These are phyloP conservation scores for Pterocarpus santalinus DNA, from an alignment of 306 rosid species.

Conservation along the genomic window DNA sequence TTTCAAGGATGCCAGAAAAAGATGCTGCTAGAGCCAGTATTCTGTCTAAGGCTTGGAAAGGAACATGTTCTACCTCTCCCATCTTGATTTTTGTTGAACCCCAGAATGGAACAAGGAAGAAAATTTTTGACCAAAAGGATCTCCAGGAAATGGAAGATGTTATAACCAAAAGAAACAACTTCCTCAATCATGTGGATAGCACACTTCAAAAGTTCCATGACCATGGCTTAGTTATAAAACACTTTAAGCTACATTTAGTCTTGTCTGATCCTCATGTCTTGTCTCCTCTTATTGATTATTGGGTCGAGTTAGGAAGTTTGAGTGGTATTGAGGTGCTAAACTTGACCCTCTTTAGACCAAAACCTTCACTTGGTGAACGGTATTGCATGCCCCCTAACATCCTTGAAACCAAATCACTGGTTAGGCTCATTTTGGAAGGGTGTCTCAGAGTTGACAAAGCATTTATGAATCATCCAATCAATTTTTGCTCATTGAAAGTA, in stretches of 20 bases:
- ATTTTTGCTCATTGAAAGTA: neutral
- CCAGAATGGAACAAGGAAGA: neutral
- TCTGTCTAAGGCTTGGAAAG: slow-evolving; percentile 19
- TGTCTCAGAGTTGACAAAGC: neutral
- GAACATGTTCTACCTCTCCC: neutral
- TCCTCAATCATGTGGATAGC: neutral
- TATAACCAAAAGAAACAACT: neutral
- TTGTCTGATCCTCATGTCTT: neutral
- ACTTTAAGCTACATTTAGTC: neutral
- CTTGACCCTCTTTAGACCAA: neutral
- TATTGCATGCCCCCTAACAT: neutral
- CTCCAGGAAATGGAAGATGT: neutral
- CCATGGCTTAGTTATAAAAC: neutral
- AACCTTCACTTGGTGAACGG: neutral
- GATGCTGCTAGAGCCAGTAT: neutral
- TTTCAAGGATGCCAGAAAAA: slow-evolving; percentile 28
- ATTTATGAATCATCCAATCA: neutral
- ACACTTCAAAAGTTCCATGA: neutral
- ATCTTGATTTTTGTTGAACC: neutral
- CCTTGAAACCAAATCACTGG: neutral
- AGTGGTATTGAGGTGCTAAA: neutral
- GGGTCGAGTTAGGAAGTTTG: neutral
- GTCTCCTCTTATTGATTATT: neutral
- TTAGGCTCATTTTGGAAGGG: neutral
- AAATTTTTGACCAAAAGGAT: neutral